Evolutionary conservation across 108 stramenopile genomes (phyloP).

Genomic region (Ochromonas danica): DNA sequence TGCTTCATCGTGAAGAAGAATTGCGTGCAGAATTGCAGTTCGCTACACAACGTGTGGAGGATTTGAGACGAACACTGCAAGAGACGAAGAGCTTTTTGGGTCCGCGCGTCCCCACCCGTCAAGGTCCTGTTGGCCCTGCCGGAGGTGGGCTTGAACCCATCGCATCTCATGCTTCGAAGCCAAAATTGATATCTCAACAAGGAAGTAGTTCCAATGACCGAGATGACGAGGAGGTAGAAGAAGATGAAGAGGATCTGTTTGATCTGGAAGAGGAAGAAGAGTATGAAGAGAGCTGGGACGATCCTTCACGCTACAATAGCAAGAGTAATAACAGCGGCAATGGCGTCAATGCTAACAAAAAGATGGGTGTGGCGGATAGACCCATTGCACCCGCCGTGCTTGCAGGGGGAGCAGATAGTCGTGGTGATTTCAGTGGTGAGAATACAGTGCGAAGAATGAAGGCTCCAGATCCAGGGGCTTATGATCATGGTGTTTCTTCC

Average conservation of each 20-base stretch:
- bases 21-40: slow-evolving; percentile 46
- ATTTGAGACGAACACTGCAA: slow-evolving; percentile 50
- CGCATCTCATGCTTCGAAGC: too few relatives aligned
- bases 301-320: too few relatives aligned
- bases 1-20: slow-evolving; percentile 38
- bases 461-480: background rate
- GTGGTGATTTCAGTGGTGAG: background rate
- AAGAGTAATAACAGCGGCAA: too few relatives aligned
- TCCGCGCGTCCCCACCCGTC: background rate
- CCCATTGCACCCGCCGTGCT: too few relatives aligned
- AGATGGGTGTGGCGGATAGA: too few relatives aligned
- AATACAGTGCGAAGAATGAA: background rate
- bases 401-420: too few relatives aligned
- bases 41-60: slow-evolving; percentile 49
- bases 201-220: too few relatives aligned
- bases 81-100: slow-evolving; percentile 41
- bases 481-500: background rate
- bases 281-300: too few relatives aligned
- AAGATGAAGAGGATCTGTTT: background rate
- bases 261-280: too few relatives aligned
- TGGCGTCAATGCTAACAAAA: too few relatives aligned
- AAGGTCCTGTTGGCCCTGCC: background rate
- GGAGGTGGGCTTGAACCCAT: too few relatives aligned
- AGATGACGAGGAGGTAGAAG: background rate
- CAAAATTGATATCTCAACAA: too few relatives aligned